Percentiles rank a stretch among this genome's conserved stretches.
These are phyloP conservation scores for Cordyceps tenuipes DNA, from an alignment of 2,329 filamentous ascomycete species.

Conservation along the genomic window DNA sequence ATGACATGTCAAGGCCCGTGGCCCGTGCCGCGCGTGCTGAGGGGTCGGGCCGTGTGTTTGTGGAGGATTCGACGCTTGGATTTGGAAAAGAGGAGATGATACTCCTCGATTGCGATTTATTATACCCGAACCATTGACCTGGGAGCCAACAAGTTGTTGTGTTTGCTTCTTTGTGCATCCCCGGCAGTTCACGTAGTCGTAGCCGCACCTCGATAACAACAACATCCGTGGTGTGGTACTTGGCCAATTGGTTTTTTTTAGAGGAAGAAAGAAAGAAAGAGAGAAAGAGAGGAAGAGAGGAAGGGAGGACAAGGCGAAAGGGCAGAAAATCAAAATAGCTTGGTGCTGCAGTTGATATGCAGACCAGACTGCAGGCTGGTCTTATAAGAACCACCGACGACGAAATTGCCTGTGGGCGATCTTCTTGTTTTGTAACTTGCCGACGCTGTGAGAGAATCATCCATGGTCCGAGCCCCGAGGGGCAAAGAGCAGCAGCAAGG, in stretches of 20 bases:
- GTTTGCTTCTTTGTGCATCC: too few relatives aligned
- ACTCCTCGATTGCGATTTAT: neutral
- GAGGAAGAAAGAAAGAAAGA: neutral
- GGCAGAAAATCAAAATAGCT: neutral
- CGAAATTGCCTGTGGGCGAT: neutral
- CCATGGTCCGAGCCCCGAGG: neutral
- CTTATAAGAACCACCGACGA: neutral
- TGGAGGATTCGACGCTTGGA: neutral
- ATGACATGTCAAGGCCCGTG: neutral
- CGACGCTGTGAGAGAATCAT: neutral
- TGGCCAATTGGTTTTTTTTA: too few relatives aligned
- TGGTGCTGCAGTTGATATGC: neutral
- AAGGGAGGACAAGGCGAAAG: neutral
- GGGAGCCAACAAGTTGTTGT: too few relatives aligned
- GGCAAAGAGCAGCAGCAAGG: neutral
- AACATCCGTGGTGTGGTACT: neutral
- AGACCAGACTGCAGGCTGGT: neutral
- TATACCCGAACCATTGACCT: too few relatives aligned
- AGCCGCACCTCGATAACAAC: neutral
- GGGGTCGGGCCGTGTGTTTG: neutral
- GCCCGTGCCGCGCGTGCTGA: neutral
- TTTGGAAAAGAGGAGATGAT: neutral
- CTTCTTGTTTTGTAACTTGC: neutral
- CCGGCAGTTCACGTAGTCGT: too few relatives aligned
- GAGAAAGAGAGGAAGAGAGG: neutral